Base-by-base conservation (phyloP, 2,329 filamentous ascomycete species). In the Diaporthe eres region DNA sequence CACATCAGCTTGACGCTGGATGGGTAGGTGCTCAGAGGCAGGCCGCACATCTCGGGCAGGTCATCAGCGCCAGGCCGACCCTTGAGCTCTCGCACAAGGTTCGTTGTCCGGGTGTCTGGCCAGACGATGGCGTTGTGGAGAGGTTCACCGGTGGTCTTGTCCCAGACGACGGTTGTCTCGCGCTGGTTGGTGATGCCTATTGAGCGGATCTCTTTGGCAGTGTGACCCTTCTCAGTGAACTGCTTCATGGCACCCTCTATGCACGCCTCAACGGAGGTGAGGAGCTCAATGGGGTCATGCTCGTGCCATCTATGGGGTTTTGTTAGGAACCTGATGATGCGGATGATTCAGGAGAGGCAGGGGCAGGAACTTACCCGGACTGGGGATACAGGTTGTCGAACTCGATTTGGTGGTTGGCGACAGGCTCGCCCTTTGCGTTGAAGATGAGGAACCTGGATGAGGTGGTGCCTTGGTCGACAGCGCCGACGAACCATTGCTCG, bases 391-490 rank as follows among this genome's bases (percentile, higher is more conserved):
- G 90, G 82, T 98, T 96, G 78, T 92, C 91, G 81, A 98, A 96
- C 83, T 97, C 95, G 78, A 96, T 92, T 85, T 98, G 95, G 83
- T 98, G 95, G 79, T 92, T 93, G 51, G 94, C 95, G 60, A 97
- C 90, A 5, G 94, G 94, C 76, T 94, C 92, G 74, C 95, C 95
- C 57, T 90, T 86, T 78, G 91, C 92, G 84, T 98, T 92, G 86
- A 98, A 98, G 82, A 98, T 96, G 80, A 98, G 90, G 85, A 98
- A 98, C 51, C 95, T 91, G 47, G 95, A 94, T 76, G 94, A 96
- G 44, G 95, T 98, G 17, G 95, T 98, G 75, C 95, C 95, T 81
- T 97, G 95, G 82, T 98, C 95, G 82, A 98, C 96, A 79, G 94
- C 94, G 76, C 95, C 95, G 77, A 98, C 93, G 81, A 94, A 98